A percentile compares a stretch with the other conserved stretches of the same genome.
phyloP scores from a whole-genome alignment of 768 basidiomycete genomes.

The Suillus fuscotomentosus region DNA sequence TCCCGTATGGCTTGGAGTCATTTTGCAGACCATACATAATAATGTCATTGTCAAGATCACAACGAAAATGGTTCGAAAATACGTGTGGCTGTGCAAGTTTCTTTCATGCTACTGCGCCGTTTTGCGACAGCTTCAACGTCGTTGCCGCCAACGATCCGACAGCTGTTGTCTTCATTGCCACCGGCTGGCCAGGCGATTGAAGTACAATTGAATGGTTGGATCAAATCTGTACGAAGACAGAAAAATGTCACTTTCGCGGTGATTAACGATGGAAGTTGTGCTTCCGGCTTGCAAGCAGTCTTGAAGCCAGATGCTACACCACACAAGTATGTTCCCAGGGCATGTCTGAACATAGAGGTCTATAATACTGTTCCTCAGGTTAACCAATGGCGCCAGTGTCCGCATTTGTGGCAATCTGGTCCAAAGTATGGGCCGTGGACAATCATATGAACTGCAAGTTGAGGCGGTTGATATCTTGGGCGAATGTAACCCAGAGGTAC shows the following conservation, averaged over 20 bases:
- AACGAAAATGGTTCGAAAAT: neutral
- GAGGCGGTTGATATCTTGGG: slow-evolving; percentile 49
- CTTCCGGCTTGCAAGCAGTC: slow-evolving; percentile 76
- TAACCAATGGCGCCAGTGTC: slow-evolving; percentile 59
- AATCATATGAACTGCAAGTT: slow-evolving; percentile 52
- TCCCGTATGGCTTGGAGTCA: neutral
- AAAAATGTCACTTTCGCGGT: slow-evolving; percentile 87
- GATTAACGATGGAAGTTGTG: slow-evolving; percentile 76
- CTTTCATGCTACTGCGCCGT: slow-evolving; percentile 26
- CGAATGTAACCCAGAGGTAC: slow-evolving; percentile 57
- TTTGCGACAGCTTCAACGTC: slow-evolving; percentile 28
- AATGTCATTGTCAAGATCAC: neutral
- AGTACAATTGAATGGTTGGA: slow-evolving; percentile 71
- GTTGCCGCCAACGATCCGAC: slow-evolving; percentile 33
- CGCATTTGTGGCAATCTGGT: slow-evolving; percentile 45
- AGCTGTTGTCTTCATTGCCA: slow-evolving; percentile 30
- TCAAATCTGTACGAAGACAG: slow-evolving; percentile 82
- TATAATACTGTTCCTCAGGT: slow-evolving; percentile 23
- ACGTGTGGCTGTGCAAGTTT: slow-evolving; percentile 24
- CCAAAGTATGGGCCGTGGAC: slow-evolving; percentile 47
- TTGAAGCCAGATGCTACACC: slow-evolving; percentile 44
- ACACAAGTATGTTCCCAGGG: slow-evolving; percentile 26
- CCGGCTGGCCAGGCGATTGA: slow-evolving; percentile 10
- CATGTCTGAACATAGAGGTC: neutral
- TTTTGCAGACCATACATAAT: neutral